These are phyloP conservation scores for Cladosporium sp. DNA, from an alignment of 2,329 filamentous ascomycete species.

Conservation along the genomic window DNA sequence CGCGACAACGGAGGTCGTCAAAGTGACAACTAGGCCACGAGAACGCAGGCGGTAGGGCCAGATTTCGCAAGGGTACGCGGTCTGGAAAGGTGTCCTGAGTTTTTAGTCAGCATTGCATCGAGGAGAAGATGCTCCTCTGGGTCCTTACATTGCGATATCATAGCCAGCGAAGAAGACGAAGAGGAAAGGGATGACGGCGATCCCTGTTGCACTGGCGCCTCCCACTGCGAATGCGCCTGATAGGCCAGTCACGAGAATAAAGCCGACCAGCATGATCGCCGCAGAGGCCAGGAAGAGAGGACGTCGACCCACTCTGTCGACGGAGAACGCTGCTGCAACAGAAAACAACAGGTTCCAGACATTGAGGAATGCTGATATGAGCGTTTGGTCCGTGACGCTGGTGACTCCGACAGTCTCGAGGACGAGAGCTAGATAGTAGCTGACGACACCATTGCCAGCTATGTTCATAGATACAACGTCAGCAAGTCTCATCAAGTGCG, in stretches of 20 bases:
- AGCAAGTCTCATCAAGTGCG: neutral
- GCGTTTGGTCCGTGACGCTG: conserved; percentile 33
- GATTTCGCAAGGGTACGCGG: conserved; percentile 22
- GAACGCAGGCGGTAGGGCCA: conserved; percentile 21
- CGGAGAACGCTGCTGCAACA: conserved; percentile 42
- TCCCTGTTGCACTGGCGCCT: conserved; percentile 40
- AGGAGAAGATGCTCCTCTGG: neutral
- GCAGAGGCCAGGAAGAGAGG: conserved; percentile 54
- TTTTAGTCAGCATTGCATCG: neutral
- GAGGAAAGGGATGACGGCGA: conserved; percentile 57
- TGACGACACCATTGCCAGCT: conserved; percentile 19
- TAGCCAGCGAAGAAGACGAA: conserved; percentile 62
- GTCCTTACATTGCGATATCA: conserved; percentile 51
- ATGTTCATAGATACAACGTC: neutral
- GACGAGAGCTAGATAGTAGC: conserved; percentile 34
- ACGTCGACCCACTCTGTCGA: conserved; percentile 45
- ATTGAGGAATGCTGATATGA: conserved; percentile 37
- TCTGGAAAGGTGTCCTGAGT: conserved; percentile 19
- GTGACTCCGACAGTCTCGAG: conserved; percentile 37
- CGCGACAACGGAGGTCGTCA: conserved; percentile 12
- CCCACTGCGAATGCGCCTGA: conserved; percentile 54
- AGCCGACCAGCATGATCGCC: conserved; percentile 53
- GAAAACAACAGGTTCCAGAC: conserved; percentile 47
- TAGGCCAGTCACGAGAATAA: conserved; percentile 43
- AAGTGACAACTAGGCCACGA: conserved; percentile 19